phyloP scores from a whole-genome alignment of 345 rosid species.

The Hibiscus trionum region DNA sequence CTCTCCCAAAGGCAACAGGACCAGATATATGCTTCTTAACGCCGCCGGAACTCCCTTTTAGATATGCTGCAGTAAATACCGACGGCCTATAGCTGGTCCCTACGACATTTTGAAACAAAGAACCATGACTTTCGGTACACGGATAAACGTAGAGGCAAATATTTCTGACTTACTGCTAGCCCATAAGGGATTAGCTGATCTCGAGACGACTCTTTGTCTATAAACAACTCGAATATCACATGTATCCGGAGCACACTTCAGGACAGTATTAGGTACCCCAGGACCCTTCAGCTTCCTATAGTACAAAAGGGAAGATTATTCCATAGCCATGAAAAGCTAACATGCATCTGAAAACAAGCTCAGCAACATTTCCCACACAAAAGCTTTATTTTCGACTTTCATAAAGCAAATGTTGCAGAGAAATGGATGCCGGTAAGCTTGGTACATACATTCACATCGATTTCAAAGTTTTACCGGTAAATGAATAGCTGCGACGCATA shows the following conservation, averaged over 20 bases:
- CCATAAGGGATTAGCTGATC: conserved; percentile 30
- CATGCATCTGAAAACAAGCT: not conserved
- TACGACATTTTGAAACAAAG: conserved; percentile 11
- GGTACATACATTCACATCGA: not conserved
- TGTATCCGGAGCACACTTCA: conserved; percentile 39
- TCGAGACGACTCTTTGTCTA: conserved; percentile 33
- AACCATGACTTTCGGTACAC: not conserved
- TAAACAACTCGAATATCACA: conserved; percentile 50
- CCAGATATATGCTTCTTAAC: conserved; percentile 21
- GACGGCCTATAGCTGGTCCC: conserved; percentile 14
- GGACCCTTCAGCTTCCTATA: conserved; percentile 48
- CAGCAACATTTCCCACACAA: not conserved
- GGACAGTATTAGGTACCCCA: conserved; percentile 43
- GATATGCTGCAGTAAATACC: conserved; percentile 11
- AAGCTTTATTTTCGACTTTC: not conserved
- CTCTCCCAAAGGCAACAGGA: conserved; percentile 9
- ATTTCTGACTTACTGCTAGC: conserved; percentile 27
- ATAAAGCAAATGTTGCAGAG: not conserved
- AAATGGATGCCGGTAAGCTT: not conserved
- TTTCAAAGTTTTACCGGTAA: not conserved
- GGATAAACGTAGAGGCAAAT: not conserved
- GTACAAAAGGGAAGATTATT: conserved; percentile 9
- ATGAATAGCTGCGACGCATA: conserved; percentile 12
- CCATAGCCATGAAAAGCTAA: not conserved
- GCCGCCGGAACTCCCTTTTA: conserved; percentile 18